Conservation (phyloP, 2,329 filamentous ascomycete species). For the Arthroderma sp. region DNA sequence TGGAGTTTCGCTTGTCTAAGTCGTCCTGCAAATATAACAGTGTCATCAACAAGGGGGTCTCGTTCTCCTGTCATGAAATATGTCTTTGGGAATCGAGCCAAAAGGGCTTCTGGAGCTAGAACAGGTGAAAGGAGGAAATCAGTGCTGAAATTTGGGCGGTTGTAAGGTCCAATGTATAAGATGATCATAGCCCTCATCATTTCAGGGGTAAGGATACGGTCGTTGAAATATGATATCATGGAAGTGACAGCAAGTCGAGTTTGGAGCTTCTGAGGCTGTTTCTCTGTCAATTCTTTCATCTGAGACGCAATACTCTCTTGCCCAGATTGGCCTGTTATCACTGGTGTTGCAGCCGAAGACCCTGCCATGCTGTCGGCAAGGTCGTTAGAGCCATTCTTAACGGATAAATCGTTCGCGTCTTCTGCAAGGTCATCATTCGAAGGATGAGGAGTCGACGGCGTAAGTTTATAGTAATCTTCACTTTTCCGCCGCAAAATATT, state of each 20-base stretch:
- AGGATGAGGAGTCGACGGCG: constrained; percentile 65
- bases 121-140: constrained; percentile 87
- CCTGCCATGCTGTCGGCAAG: constrained; percentile 7
- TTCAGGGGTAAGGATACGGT: constrained; percentile 84
- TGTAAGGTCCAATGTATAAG: constrained; percentile 85
- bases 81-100: constrained; percentile 82
- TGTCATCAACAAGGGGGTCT: constrained; percentile 91
- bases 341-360: constrained; percentile 14
- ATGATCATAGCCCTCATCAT: constrained; percentile 99
- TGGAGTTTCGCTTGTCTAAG: constrained; percentile 65
- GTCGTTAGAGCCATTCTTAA: not conserved
- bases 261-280: constrained; percentile 44
- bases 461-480: constrained; percentile 74
- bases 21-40: constrained; percentile 84
- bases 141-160: constrained; percentile 80
- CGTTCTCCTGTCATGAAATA: constrained; percentile 92
- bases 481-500: constrained; percentile 72
- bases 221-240: constrained; percentile 98
- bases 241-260: constrained; percentile 88
- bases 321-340: constrained; percentile 19
- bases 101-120: constrained; percentile 69
- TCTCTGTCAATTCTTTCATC: constrained; percentile 22
- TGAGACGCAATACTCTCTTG: constrained; percentile 28
- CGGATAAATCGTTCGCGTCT: constrained; percentile 11
- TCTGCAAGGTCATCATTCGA: constrained; percentile 60